Conservation (phyloP, 257 asterid species). For the Solanum dulcamara region DNA sequence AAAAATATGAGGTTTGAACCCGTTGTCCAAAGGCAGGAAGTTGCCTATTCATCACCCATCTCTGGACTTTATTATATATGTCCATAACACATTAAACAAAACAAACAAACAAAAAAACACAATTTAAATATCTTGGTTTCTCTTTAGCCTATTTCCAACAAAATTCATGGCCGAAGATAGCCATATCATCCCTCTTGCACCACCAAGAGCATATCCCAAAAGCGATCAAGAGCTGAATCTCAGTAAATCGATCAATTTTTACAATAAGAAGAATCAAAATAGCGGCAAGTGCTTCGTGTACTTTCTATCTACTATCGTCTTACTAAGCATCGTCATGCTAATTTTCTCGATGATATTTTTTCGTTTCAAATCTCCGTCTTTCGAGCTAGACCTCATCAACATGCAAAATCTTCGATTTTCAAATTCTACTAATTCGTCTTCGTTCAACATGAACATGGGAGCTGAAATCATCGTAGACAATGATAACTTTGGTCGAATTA, state of each 20-base stretch:
- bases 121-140: background rate
- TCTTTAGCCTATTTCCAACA: background rate
- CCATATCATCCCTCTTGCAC: constrained; percentile 13
- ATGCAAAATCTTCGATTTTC: constrained; percentile 8
- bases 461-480: constrained; percentile 22
- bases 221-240: background rate
- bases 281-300: constrained; percentile 38
- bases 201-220: background rate
- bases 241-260: background rate
- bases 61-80: background rate
- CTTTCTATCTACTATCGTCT: constrained; percentile 17
- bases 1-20: background rate
- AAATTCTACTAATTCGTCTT: background rate
- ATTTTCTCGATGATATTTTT: constrained; percentile 23
- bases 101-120: background rate
- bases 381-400: constrained; percentile 9
- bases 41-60: background rate
- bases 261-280: background rate
- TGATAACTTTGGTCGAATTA: constrained; percentile 34
- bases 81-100: background rate
- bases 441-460: constrained; percentile 19
- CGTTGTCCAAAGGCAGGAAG: background rate
- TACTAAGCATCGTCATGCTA: constrained; percentile 24
- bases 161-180: constrained; percentile 11
- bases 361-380: constrained; percentile 20